Base-by-base conservation (phyloP, 345 rosid species). In the Gossypium stocksii region DNA sequence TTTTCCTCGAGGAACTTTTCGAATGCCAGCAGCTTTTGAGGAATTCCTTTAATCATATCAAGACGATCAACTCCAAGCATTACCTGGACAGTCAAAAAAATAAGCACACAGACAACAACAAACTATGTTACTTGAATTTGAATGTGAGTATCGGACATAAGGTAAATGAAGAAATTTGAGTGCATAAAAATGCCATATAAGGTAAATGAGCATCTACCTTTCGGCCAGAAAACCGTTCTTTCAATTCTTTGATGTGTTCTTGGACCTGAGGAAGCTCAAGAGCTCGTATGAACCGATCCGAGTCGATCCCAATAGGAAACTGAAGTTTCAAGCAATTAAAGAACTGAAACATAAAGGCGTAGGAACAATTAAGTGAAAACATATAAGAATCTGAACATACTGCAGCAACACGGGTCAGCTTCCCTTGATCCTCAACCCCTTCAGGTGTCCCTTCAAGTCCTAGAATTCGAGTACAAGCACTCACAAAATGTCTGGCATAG, bases 21-120 rank as follows among this genome's bases (percentile, higher is more conserved):
- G 70, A 96, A 96, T 64, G 99, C 99, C 58, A 91, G 87, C 83
- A 96, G 86, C 89, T 96, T 96, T 65, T 96, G 99, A 7, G 99
- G 99, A 83, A 96, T 96, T 76, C 99, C 99, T 82, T 96, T 96
- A 70, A 96, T 96, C 99, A 96, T 96, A 80, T 96, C 99, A 77
- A 96, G 94, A 29, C 99, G 97, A 84, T 95, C 99, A 67, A 95
- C 99, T 70, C 99, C 99, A 80, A 95, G 81, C 99, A 95, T 95
- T 70, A 95, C 97, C 99, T 95, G 51, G 71, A 51, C 45, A 48
- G 22, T 68, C 59, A 61, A 16, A 43, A 66, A n/a, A 61, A 16
- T 15, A 46, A 74, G 56, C 68, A 44, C 56, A 20, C 34, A 22
- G 61, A 57, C 9, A 70, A 13, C 71, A 75, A 74, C 51, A 27